Base-by-base conservation (phyloP, 2,329 filamentous ascomycete genomes). In the Xylariaceae sp. region DNA sequence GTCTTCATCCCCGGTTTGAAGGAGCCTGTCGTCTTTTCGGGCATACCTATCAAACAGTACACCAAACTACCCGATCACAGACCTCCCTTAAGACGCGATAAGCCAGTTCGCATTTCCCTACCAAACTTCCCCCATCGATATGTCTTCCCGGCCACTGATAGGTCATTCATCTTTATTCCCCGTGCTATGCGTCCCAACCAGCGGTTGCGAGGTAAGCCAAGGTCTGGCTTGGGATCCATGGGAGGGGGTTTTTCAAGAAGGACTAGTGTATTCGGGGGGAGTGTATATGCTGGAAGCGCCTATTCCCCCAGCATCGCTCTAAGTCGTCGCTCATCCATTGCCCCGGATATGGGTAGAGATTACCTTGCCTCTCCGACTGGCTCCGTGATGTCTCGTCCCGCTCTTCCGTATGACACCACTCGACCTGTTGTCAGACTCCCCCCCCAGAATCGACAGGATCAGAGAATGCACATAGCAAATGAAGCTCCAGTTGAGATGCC, bases 81-180 rank as follows among this genome's bases (percentile, higher is more conserved):
- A 18, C 94, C 94, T 16, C 94, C 94, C 45, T 82, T 99, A 42
- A 89, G 94, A 58, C 87, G 94, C 64, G 94, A 99, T 76, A 99
- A 97, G 71, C 94, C 94, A 6, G 94, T 97, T 33, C 88, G 94
- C 44, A 91, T 99, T 62, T 97, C 92, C 7, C 79, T 99, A 35
- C 93, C 94, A 2, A 81, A 88, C 23, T 82, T 89, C 59, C 78
- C 85, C 10, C 89, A 91, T 29, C 85, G 89, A 58, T 97, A 97
- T 72, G 92, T 97, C 56, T 96, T 94, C 73, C 94, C 94, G 5
- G 89, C 92, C 2, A 80, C 84, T 40, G 92, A 97, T 65, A 82
- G 94, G 60, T 97, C 94, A 0, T 99, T 99, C 72, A 96, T 97
- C 65, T 99, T 99, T 74, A 99, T 99, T 56, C 94, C 94, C 10